phyloP scores from a whole-genome alignment of 192 early-diverging fungal species.

The Coemansia brasiliensis region DNA sequence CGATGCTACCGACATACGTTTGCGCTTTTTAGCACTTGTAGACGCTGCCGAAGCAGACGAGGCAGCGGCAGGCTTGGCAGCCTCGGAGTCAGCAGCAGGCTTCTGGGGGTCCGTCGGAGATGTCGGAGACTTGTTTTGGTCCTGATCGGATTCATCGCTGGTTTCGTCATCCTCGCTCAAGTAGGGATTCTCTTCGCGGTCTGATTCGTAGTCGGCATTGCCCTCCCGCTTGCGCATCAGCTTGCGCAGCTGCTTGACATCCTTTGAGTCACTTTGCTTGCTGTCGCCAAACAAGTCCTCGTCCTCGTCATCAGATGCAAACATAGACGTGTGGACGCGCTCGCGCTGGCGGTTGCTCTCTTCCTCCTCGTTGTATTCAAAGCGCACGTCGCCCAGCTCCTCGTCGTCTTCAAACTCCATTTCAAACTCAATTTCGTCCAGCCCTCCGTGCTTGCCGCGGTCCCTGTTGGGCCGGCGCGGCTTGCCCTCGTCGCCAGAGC shows the following conservation, averaged over 20 bases:
- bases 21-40: constrained; percentile 50
- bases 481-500: constrained; percentile 1
- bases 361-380: constrained; percentile 69
- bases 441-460: constrained; percentile 56
- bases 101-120: constrained; percentile 11
- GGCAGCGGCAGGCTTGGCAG: not conserved
- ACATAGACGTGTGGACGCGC: constrained; percentile 7
- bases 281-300: constrained; percentile 18
- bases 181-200: constrained; percentile 44
- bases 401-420: constrained; percentile 83
- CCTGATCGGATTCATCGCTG: constrained; percentile 47
- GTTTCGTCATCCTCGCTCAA: constrained; percentile 43
- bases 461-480: constrained; percentile 35
- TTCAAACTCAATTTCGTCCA: constrained; percentile 77
- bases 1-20: constrained; percentile 33
- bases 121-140: too few species aligned
- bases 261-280: constrained; percentile 27
- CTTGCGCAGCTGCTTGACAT: constrained; percentile 61
- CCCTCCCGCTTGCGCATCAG: constrained; percentile 63
- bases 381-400: constrained; percentile 64
- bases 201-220: constrained; percentile 42
- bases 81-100: constrained; percentile 4
- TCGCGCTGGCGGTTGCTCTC: constrained; percentile 57
- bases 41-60: not conserved
- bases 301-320: constrained; percentile 39